phyloP scores from a whole-genome alignment of 1,284 basidiomycete genomes.

The Xerocomus nothofagi region DNA sequence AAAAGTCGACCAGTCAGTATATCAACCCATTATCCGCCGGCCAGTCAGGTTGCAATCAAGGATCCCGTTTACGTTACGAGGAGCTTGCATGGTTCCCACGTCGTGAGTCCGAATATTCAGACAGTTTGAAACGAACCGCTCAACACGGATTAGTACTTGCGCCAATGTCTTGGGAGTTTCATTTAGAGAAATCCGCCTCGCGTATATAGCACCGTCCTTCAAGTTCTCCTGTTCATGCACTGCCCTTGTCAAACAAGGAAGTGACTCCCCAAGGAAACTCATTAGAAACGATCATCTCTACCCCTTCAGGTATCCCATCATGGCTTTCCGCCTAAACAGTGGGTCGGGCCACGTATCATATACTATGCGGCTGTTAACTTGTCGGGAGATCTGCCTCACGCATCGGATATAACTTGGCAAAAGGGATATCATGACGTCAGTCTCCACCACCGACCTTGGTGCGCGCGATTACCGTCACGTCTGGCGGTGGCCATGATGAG shows the following conservation, averaged over 20 bases:
- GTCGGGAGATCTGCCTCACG: not conserved
- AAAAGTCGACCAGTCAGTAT: not conserved
- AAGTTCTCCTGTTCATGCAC: slow-evolving; percentile 8
- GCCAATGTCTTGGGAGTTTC: not conserved
- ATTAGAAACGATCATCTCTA: not conserved
- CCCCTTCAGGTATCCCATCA: not conserved
- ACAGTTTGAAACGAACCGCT: not conserved
- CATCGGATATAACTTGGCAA: not conserved
- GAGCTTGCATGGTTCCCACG: not conserved
- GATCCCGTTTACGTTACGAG: not conserved
- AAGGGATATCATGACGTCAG: not conserved
- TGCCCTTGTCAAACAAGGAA: slow-evolving; percentile 6
- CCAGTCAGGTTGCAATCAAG: not conserved
- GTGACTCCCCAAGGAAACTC: slow-evolving; percentile 3
- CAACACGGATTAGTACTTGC: slow-evolving; percentile 4
- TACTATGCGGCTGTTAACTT: too few relatives aligned
- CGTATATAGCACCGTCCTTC: slow-evolving; percentile 10
- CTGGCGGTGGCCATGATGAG: slow-evolving; percentile 7
- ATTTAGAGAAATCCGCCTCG: slow-evolving; percentile 1
- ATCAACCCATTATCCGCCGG: not conserved
- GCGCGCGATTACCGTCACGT: slow-evolving; percentile 17
- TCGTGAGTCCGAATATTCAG: slow-evolving; percentile 1
- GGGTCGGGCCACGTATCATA: too few relatives aligned
- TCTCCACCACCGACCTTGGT: slow-evolving; percentile 7
- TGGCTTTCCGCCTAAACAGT: too few relatives aligned